Conservation (phyloP, 2,329 filamentous ascomycete species). For the Alternaria gaisen region DNA sequence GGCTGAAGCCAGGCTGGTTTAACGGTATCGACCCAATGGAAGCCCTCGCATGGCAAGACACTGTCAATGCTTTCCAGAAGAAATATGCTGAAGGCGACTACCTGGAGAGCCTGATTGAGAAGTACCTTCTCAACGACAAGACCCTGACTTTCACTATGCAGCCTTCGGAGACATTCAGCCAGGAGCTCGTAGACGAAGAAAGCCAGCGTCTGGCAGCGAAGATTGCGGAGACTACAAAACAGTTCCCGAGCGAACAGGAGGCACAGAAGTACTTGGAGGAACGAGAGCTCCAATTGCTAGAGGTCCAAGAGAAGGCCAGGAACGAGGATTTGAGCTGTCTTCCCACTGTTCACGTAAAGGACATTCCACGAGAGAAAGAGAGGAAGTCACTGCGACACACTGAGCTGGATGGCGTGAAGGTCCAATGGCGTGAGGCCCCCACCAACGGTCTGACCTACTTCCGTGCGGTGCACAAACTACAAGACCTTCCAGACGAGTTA, state of each 20-base stretch:
- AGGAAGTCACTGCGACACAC: conserved; percentile 71
- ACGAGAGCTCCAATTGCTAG: conserved; percentile 80
- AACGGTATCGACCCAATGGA: conserved; percentile 93
- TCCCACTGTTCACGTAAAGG: conserved; percentile 85
- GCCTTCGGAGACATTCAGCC: conserved; percentile 77
- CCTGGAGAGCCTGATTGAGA: conserved; percentile 83
- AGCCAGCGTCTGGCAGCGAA: conserved; percentile 75
- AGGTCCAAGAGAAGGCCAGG: conserved; percentile 83
- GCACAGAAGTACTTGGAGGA: conserved; percentile 76
- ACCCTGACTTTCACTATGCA: conserved; percentile 94
- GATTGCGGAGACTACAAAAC: conserved; percentile 73
- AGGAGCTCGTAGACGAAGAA: conserved; percentile 80
- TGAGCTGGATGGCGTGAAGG: conserved; percentile 68
- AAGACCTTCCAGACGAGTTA: conserved; percentile 83
- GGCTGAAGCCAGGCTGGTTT: conserved; percentile 92
- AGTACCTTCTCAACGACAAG: conserved; percentile 87
- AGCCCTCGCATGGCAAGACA: conserved; percentile 89
- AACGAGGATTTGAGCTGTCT: conserved; percentile 86
- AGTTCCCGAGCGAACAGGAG: conserved; percentile 74
- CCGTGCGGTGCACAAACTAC: conserved; percentile 82
- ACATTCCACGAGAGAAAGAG: conserved; percentile 84
- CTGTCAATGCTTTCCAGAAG: conserved; percentile 81
- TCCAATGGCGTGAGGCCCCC: conserved; percentile 90
- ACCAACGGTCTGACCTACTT: conserved; percentile 98
- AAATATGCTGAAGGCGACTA: conserved; percentile 80